Conservation (phyloP, 176 grass and related monocot genomes). For the Bromus sterilis region DNA sequence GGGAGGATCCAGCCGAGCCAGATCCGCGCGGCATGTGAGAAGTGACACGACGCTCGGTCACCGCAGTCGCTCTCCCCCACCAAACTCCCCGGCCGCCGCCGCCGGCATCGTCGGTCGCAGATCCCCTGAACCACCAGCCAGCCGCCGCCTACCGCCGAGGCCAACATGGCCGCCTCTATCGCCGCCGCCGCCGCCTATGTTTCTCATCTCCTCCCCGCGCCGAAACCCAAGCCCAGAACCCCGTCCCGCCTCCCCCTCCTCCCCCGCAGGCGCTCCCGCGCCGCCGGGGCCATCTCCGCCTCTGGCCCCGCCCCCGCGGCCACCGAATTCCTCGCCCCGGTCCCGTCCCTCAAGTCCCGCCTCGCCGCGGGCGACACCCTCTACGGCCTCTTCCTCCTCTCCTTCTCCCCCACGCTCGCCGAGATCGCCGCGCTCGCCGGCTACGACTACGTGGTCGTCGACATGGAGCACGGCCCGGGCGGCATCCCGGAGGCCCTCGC, state of each 20-base stretch:
- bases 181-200: constrained; percentile 16
- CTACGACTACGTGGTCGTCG: constrained; percentile 86
- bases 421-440: constrained; percentile 81
- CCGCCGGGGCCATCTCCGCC: not conserved
- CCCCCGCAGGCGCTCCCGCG: not conserved
- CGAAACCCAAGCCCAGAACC: constrained; percentile 6
- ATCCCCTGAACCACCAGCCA: constrained; percentile 28
- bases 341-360: constrained; percentile 52
- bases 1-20: not conserved
- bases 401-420: constrained; percentile 71
- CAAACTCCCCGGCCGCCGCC: not conserved
- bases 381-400: constrained; percentile 87
- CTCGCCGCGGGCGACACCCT: constrained; percentile 62
- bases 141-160: not conserved
- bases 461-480: constrained; percentile 91
- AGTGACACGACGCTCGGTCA: not conserved
- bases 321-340: constrained; percentile 18
- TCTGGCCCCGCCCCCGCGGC: constrained; percentile 14
- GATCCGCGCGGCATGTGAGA: not conserved
- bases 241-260: constrained; percentile 2
- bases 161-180: constrained; percentile 10
- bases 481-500: constrained; percentile 70
- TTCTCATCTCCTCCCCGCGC: constrained; percentile 14
- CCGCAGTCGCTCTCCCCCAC: not conserved
- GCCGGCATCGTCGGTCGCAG: constrained; percentile 17